These are phyloP conservation scores for Schizosaccharomyces osmophilus DNA, from an alignment of 805 yeast genomes.

Conservation along the genomic window DNA sequence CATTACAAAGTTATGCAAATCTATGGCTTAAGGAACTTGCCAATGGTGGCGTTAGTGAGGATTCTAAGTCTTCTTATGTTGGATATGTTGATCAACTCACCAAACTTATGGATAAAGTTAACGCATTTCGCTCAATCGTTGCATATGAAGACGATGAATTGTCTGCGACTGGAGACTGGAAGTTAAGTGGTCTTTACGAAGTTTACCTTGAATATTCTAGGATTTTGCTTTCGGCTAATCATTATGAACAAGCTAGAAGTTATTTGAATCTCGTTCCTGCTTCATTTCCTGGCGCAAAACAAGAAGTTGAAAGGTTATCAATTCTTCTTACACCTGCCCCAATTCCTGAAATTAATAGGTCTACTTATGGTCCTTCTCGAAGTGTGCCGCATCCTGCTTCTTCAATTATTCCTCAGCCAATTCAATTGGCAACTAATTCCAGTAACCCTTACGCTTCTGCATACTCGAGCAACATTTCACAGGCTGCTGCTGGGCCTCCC, in stretches of 20 bases:
- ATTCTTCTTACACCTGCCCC: conserved; percentile 14
- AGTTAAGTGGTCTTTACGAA: conserved; percentile 26
- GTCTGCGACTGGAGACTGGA: conserved; percentile 13
- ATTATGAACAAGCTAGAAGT: conserved; percentile 53
- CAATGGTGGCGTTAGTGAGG: conserved; percentile 17
- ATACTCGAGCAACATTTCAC: too few relatives aligned
- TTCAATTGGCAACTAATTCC: conserved; percentile 4
- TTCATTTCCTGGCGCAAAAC: conserved; percentile 36
- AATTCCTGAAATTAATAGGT: conserved; percentile 2
- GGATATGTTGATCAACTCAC: conserved; percentile 67
- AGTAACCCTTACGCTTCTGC: conserved; percentile 1
- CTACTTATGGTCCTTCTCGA: neutral
- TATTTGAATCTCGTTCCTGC: conserved; percentile 50
- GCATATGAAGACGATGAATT: conserved; percentile 8
- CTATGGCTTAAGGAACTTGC: conserved; percentile 62
- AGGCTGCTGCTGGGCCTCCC: conserved; percentile 5
- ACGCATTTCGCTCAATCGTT: conserved; percentile 37
- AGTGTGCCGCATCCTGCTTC: neutral
- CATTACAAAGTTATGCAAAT: conserved; percentile 50
- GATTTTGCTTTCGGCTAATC: conserved; percentile 57
- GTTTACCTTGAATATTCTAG: conserved; percentile 64
- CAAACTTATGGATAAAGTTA: conserved; percentile 60
- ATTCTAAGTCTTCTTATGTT: conserved; percentile 36
- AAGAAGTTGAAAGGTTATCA: conserved; percentile 66
- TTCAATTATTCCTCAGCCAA: neutral